Evolutionary conservation across 139 green algal genomes (phyloP), one percentile per base, ranked within the genome.

Genomic region (Chlorella sp.): DNA sequence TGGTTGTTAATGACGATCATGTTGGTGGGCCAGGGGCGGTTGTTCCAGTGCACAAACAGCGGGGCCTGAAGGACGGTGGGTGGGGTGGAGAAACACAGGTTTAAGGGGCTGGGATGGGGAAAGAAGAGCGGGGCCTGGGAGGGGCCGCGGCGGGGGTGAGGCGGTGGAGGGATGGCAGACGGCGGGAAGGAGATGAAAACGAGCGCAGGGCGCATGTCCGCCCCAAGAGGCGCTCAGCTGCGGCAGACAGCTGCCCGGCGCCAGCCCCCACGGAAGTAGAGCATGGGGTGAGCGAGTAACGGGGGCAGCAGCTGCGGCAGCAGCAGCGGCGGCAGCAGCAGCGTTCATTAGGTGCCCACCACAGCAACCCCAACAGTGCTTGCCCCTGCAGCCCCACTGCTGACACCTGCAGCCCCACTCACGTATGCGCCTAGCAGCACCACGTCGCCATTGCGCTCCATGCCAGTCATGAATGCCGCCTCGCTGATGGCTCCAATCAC

Each of bases 381-480:
- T n/a, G n/a, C n/a, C n/a, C n/a, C n/a, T n/a, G n/a, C n/a, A n/a
- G n/a, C n/a, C n/a, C n/a, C n/a, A n/a, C n/a, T n/a, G n/a, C n/a
- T n/a, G n/a, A n/a, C 58, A 67, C 58, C 65, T 73, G 11, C 43
- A 32, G 0, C 16, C 34, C 67, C 32, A 38, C 77, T 83, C 77
- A 83, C 93, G 68, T 94, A 96, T 30, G 91, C 90, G 0, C 86
- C 90, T 89, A 95, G 90, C n/a, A 51, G 34, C 17, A 96, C 90
- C 16, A 87, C 73, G 28, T 87, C 70, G 11, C 87, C 87, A 73
- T 96, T 96, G 36, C 89, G 78, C 76, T 96, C 93, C 72, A 96
- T 65, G 6, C 92, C 92, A 0, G 89, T 93, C 91, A 96, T 95
- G 84, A 96, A 95, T 32, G 64, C 93, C 2, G 93, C 93, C 80